A percentile compares a stretch with the other conserved stretches of the same genome.
phyloP scores from a whole-genome alignment of 2,329 filamentous ascomycete species.

The Diaporthe sp. region DNA sequence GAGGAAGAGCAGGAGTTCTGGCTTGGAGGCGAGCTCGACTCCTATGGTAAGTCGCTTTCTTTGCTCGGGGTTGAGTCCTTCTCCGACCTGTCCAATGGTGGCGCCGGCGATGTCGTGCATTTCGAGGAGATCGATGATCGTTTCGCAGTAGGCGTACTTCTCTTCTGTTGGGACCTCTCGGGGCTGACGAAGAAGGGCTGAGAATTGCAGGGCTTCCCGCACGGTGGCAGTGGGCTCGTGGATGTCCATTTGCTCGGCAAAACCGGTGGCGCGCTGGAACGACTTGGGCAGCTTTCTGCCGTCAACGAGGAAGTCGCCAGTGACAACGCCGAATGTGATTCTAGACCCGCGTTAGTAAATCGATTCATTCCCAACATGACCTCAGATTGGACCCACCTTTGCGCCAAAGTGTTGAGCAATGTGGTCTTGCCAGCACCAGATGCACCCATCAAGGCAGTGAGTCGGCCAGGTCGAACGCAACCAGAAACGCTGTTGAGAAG shows the following conservation, averaged over 20 bases:
- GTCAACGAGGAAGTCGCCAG: slow-evolving; percentile 68
- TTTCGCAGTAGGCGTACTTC: slow-evolving; percentile 76
- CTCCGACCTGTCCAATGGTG: slow-evolving; percentile 77
- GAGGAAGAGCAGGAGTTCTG: slow-evolving; percentile 78
- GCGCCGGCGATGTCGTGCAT: slow-evolving; percentile 79
- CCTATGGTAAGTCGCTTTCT: slow-evolving; percentile 76
- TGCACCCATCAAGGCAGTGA: slow-evolving; percentile 84
- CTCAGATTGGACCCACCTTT: slow-evolving; percentile 71
- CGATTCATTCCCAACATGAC: too few relatives aligned
- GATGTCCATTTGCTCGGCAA: slow-evolving; percentile 79
- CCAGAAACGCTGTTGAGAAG: slow-evolving; percentile 86
- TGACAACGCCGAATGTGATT: slow-evolving; percentile 67
- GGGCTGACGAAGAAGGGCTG: slow-evolving; percentile 74
- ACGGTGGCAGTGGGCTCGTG: slow-evolving; percentile 76
- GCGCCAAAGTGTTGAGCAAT: slow-evolving; percentile 84
- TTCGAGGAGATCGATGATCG: slow-evolving; percentile 77
- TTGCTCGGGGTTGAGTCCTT: slow-evolving; percentile 66
- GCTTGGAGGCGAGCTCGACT: slow-evolving; percentile 80
- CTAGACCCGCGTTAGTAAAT: neutral
- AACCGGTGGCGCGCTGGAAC: slow-evolving; percentile 78
- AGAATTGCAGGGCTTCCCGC: slow-evolving; percentile 76
- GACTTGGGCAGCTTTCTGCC: slow-evolving; percentile 72
- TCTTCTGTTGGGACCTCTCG: slow-evolving; percentile 68
- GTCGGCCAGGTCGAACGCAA: slow-evolving; percentile 84
- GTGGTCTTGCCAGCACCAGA: slow-evolving; percentile 92